These are phyloP conservation scores for Hibiscus syriacus DNA, from an alignment of 345 rosid species.

Conservation along the genomic window DNA sequence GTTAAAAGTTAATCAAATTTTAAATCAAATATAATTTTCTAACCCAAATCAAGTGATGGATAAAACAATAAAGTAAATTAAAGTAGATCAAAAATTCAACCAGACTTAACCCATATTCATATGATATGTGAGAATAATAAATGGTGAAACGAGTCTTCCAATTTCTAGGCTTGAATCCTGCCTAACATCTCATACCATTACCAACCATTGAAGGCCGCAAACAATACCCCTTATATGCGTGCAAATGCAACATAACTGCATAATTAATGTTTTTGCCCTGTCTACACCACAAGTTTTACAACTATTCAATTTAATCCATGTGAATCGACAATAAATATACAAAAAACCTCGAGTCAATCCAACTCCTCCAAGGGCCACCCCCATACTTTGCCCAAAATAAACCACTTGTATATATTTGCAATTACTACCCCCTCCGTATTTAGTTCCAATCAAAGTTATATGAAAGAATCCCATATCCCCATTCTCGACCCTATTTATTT, in stretches of 20 bases:
- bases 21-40: too few species aligned
- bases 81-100: too few species aligned
- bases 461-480: constrained; percentile 15
- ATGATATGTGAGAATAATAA: too few species aligned
- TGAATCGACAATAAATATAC: constrained; percentile 12
- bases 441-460: constrained; percentile 35
- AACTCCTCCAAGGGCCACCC: constrained; percentile 13
- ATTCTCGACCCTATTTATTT: constrained; percentile 39
- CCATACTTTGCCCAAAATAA: constrained; percentile 16
- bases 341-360: constrained; percentile 70
- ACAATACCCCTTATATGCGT: not conserved
- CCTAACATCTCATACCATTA: not conserved
- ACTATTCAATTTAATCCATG: not conserved
- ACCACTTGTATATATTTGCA: too few species aligned
- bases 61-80: too few species aligned
- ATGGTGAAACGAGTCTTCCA: not conserved
- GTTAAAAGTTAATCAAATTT: too few species aligned
- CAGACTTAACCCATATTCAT: too few species aligned
- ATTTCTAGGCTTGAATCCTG: not conserved
- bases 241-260: not conserved
- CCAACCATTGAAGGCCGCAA: not conserved
- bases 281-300: not conserved
- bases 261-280: not conserved
- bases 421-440: constrained; percentile 13
- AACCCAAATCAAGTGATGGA: too few species aligned